Conservation (phyloP, 352 stramenopile genomes). For the Porosira glacialis region DNA sequence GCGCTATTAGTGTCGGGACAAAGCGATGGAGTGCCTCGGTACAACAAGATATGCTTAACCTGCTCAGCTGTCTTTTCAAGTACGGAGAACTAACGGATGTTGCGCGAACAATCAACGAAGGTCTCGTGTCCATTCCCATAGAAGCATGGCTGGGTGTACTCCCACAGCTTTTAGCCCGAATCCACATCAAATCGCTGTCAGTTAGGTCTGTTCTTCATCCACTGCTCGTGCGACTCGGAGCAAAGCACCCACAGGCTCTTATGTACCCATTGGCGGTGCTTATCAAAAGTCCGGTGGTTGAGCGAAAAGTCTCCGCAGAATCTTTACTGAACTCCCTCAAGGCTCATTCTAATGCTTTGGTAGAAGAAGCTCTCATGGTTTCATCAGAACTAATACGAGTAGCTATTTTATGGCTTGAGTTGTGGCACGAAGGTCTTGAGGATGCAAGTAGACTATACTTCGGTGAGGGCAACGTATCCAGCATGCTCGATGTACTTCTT, state of each 20-base stretch:
- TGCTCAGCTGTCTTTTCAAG: conserved; percentile 97
- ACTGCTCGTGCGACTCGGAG: conserved; percentile 85
- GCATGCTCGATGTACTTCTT: conserved; percentile 90
- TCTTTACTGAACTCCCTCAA: conserved; percentile 93
- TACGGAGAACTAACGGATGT: conserved; percentile 91
- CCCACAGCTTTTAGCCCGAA: conserved; percentile 86
- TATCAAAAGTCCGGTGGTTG: conserved; percentile 90
- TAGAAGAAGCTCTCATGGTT: conserved; percentile 97
- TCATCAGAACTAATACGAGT: conserved; percentile 97
- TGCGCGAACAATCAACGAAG: conserved; percentile 78
- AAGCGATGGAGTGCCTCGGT: conserved; percentile 94
- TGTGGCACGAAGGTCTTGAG: conserved; percentile 97
- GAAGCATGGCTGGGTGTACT: conserved; percentile 98
- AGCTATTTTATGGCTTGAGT: conserved; percentile 97
- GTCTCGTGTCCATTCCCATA: conserved; percentile 89
- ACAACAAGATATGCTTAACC: conserved; percentile 96
- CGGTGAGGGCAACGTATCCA: conserved; percentile 93
- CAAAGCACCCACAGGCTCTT: conserved; percentile 94
- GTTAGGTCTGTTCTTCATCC: conserved; percentile 83
- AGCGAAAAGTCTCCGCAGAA: conserved; percentile 89
- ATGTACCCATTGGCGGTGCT: conserved; percentile 97
- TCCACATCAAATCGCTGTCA: conserved; percentile 78
- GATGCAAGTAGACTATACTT: conserved; percentile 95
- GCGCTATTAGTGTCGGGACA: conserved; percentile 90
- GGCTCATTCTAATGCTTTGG: conserved; percentile 88